Percentiles rank a stretch among this genome's conserved stretches.
phyloP scores from a whole-genome alignment of 257 asterid genomes.

The Jacaranda mimosifolia region DNA sequence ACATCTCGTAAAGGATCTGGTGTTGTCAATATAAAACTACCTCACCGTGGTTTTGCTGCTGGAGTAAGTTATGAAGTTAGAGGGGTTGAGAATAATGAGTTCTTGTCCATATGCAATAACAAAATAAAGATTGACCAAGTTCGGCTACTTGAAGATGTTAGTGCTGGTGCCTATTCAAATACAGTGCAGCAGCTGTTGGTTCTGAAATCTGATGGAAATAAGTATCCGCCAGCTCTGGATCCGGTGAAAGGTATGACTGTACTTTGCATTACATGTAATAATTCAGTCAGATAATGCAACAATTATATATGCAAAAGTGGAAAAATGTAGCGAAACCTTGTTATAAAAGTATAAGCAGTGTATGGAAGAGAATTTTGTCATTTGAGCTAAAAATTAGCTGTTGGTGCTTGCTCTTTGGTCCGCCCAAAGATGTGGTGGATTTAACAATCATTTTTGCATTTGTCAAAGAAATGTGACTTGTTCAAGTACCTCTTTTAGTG shows the following conservation, averaged over 20 bases:
- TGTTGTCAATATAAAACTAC: conserved; percentile 72
- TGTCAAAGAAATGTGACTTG: too few relatives aligned
- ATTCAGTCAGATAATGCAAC: neutral
- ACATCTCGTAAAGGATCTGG: conserved; percentile 89
- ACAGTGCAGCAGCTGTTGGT: conserved; percentile 77
- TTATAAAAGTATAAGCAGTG: too few relatives aligned
- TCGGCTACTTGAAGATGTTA: conserved; percentile 92
- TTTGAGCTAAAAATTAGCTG: too few relatives aligned
- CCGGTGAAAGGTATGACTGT: conserved; percentile 77
- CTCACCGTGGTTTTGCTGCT: conserved; percentile 83
- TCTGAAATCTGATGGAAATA: conserved; percentile 80
- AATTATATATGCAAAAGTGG: too few relatives aligned
- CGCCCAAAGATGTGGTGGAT: too few relatives aligned
- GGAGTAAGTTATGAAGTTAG: conserved; percentile 90
- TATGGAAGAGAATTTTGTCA: too few relatives aligned
- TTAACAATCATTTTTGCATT: too few relatives aligned
- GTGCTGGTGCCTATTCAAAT: conserved; percentile 81
- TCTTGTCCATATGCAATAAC: conserved; percentile 75
- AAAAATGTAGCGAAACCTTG: too few relatives aligned
- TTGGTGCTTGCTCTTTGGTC: too few relatives aligned
- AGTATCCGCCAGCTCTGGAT: conserved; percentile 91
- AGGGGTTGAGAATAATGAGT: conserved; percentile 70
- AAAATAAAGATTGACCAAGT: conserved; percentile 82
- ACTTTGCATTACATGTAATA: conserved; percentile 15
- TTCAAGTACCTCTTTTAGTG: too few relatives aligned